Base-by-base conservation (phyloP, 1,139 yeast species). In the Blastobotrys arbuscula region DNA sequence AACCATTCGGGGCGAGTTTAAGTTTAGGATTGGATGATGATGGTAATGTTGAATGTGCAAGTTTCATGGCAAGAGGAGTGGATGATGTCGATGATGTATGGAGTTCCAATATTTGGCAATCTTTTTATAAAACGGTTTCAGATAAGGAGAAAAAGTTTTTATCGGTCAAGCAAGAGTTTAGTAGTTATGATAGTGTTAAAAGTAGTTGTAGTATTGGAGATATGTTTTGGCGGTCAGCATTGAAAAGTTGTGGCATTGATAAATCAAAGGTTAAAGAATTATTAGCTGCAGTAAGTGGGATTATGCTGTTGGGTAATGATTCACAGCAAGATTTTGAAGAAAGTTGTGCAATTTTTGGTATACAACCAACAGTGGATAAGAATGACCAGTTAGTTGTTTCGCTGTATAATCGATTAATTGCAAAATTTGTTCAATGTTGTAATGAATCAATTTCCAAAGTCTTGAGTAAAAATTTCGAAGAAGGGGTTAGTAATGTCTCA, bases 251-350 rank as follows among this genome's bases (percentile, higher is more conserved):
- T 28, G 47, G 47, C 16, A 30, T 44, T 31, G 16, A 20, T 2
- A 44, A 30, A 21, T 12, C 10, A 13, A 19, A 28, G 2, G 18
- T 36, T n/a, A 36, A 31, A 4, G 33, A 30, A 8, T 38, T 44
- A 19, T 31, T 44, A 23, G 21, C 47, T 2, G 42, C 41, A 6
- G n/a, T 44, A 2, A 19, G 42, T 10, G 47, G 47, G 20, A 23
- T 44, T n/a, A 44, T 44, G 47, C 31, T 44, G n/a, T 13, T 44
- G 9, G 47, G 47, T 18, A 44, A 44, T 42, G 16, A 20, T 2
- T 21, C 23, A 15, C 12, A 13, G 9, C 38, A 38, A 15, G 47
- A 44, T 31, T 44, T 44, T 23, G 33, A 28, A 13, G 47, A 44
- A 31, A 42, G 41, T 21, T 44, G 47, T 18, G 39, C 30, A 9